Conservation (phyloP, 2,329 filamentous ascomycete species). For the Rhinocladiella mackenziei region DNA sequence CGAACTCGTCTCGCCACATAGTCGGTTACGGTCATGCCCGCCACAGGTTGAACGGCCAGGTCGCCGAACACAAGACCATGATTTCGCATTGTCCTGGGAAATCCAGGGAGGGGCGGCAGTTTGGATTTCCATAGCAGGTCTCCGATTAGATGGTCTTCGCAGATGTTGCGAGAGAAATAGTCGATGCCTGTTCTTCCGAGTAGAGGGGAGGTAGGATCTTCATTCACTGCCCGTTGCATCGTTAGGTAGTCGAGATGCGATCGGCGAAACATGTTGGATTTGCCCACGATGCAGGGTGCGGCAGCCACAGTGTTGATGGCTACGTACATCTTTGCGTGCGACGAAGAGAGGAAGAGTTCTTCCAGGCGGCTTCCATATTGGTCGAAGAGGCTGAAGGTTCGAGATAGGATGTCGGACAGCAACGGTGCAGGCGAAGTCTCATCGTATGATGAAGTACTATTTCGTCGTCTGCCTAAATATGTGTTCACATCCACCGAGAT, state of each 20-base stretch:
- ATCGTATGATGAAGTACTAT: constrained; percentile 13
- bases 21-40: constrained; percentile 68
- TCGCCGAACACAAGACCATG: constrained; percentile 83
- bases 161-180: constrained; percentile 93
- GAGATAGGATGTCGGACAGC: too few relatives aligned
- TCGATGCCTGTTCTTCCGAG: constrained; percentile 62
- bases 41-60: constrained; percentile 83
- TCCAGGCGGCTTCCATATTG: constrained; percentile 72
- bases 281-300: constrained; percentile 90
- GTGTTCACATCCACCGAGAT: constrained; percentile 70
- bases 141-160: constrained; percentile 93
- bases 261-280: constrained; percentile 97
- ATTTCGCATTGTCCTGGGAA: constrained; percentile 52
- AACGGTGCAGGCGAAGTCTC: constrained; percentile 1
- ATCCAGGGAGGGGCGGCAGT: constrained; percentile 45
- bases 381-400: not conserved
- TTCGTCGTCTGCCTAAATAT: constrained; percentile 17
- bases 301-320: constrained; percentile 91
- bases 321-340: constrained; percentile 95
- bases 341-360: constrained; percentile 89
- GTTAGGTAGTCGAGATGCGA: constrained; percentile 78
- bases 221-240: constrained; percentile 46
- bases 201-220: constrained; percentile 43
- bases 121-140: constrained; percentile 79
- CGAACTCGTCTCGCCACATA: constrained; percentile 78